A percentile compares a stretch with the other conserved stretches of the same genome.
Evolutionary conservation across 148 eudicot species (phyloP).

Genomic region (Drosera capensis): DNA sequence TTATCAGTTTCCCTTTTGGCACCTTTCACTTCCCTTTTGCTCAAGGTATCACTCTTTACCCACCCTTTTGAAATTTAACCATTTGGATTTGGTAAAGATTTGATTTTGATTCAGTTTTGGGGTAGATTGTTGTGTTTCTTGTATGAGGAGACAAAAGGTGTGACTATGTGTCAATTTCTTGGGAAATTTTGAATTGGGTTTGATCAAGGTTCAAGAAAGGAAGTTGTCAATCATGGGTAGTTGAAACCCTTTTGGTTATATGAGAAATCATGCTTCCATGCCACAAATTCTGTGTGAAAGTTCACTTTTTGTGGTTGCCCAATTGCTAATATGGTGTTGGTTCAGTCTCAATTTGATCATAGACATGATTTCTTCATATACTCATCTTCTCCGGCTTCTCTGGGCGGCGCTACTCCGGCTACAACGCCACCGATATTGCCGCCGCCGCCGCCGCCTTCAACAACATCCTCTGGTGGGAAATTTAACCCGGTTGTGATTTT

Average conservation of each 20-base stretch:
- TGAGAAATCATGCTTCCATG: neutral
- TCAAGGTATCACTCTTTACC: too few relatives aligned
- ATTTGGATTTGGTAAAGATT: too few relatives aligned
- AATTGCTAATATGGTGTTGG: neutral
- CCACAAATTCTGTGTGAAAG: neutral
- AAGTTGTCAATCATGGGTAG: neutral
- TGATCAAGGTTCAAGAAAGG: neutral
- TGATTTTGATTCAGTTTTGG: neutral
- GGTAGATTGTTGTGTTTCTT: neutral
- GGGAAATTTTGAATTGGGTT: constrained; percentile 2
- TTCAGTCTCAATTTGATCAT: constrained; percentile 3
- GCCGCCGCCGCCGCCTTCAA: constrained; percentile 14
- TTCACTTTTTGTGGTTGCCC: neutral
- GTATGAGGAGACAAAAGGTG: too few relatives aligned
- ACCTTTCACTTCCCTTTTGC: too few relatives aligned
- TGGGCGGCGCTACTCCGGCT: neutral
- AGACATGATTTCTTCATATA: neutral
- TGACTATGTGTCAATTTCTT: neutral
- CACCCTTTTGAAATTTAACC: too few relatives aligned
- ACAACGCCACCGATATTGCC: neutral
- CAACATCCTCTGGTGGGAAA: constrained; percentile 26
- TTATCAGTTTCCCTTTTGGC: neutral
- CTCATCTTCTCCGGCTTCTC: neutral
- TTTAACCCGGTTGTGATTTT: constrained; percentile 35
- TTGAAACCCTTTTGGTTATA: neutral